Conservation (phyloP, 306 rosid species). For the Gastrolobium bilobum region DNA sequence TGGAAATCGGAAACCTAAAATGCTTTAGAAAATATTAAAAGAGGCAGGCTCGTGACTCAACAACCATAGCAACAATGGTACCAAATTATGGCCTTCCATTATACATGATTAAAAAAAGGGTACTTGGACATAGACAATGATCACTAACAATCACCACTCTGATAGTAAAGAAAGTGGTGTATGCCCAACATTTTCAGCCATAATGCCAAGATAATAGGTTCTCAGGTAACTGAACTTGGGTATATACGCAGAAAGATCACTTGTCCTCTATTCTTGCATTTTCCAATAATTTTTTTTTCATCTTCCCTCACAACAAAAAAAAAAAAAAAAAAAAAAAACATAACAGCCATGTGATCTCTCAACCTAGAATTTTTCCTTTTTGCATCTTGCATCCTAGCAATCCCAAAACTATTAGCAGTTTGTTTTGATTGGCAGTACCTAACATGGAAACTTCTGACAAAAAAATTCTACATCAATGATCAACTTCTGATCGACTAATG, state of each 20-base stretch:
- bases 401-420: conserved; percentile 27
- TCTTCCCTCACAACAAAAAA: not conserved
- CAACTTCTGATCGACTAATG: conserved; percentile 16
- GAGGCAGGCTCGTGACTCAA: not conserved
- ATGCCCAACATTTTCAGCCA: not conserved
- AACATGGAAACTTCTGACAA: conserved; percentile 32
- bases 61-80: not conserved
- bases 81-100: not conserved
- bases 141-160: conserved; percentile 1
- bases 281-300: conserved; percentile 26
- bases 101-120: not conserved
- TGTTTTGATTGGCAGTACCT: conserved; percentile 8
- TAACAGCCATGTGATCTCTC: conserved; percentile 10
- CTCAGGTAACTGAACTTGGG: not conserved
- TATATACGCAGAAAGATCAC: conserved; percentile 1
- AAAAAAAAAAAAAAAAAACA: not conserved
- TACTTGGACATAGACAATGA: conserved; percentile 6
- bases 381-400: conserved; percentile 5
- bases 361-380: not conserved
- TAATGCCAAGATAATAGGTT: conserved; percentile 30
- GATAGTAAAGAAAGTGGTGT: not conserved
- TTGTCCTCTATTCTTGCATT: conserved; percentile 6
- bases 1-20: not conserved
- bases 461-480: conserved; percentile 23
- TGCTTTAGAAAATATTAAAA: conserved; percentile 22